Conservation (phyloP, 345 rosid species). For the Moricandia moricandioides region DNA sequence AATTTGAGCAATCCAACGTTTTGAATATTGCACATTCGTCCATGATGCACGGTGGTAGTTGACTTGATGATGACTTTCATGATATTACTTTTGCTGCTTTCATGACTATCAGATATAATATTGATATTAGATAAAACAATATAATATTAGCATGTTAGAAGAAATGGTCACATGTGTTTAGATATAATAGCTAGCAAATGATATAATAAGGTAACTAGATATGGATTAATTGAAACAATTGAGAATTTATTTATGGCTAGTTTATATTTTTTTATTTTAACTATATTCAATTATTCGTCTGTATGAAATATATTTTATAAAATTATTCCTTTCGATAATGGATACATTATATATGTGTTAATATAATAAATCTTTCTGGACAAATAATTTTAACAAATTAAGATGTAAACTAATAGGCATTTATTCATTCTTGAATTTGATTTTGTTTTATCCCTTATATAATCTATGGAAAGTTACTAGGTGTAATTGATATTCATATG, state of each 20-base stretch:
- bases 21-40: conserved; percentile 27
- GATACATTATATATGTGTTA: too few species aligned
- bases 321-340: too few species aligned
- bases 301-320: too few species aligned
- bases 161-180: not conserved
- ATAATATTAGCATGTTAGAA: not conserved
- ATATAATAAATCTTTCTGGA: too few species aligned
- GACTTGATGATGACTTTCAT: conserved; percentile 29
- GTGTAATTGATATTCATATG: not conserved
- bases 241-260: not conserved
- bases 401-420: too few species aligned
- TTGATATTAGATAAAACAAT: not conserved
- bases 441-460: too few species aligned
- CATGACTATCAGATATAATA: not conserved
- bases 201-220: not conserved
- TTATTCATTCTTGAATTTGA: too few species aligned
- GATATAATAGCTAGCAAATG: not conserved
- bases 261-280: not conserved
- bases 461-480: not conserved
- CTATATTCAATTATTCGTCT: not conserved
- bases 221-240: not conserved
- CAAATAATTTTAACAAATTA: too few species aligned
- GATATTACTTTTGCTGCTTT: not conserved
- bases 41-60: conserved; percentile 37
- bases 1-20: not conserved